Conservation (phyloP, 2,329 filamentous ascomycete genomes). For the Exophiala spinifera region DNA sequence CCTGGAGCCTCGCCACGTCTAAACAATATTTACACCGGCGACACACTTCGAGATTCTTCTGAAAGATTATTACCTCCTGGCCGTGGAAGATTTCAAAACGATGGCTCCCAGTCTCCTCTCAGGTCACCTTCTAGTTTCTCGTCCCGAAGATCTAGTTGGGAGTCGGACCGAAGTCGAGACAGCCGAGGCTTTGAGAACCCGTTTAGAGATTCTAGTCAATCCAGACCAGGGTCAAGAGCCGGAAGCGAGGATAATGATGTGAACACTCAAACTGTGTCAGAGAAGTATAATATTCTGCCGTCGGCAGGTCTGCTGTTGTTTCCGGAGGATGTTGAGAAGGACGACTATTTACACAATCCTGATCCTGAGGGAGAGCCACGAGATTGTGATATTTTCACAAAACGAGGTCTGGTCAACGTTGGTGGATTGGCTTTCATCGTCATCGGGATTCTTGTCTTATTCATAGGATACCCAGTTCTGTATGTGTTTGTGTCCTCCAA, state of each 20-base stretch:
- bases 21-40: conserved; percentile 29
- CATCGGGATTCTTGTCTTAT: conserved; percentile 60
- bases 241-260: conserved; percentile 64
- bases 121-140: conserved; percentile 52
- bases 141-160: conserved; percentile 64
- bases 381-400: conserved; percentile 64
- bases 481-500: conserved; percentile 42
- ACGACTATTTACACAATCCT: conserved; percentile 69
- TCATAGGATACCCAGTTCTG: conserved; percentile 69
- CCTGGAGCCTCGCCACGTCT: conserved; percentile 14
- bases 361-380: conserved; percentile 61
- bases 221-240: conserved; percentile 46
- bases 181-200: conserved; percentile 52
- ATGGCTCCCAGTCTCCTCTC: conserved; percentile 44
- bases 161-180: conserved; percentile 57
- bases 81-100: conserved; percentile 42
- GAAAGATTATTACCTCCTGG: conserved; percentile 29
- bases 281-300: conserved; percentile 70
- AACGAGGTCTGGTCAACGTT: conserved; percentile 61
- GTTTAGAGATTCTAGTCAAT: conserved; percentile 60
- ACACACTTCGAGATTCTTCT: conserved; percentile 22
- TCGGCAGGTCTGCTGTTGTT: conserved; percentile 65
- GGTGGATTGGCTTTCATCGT: conserved; percentile 60
- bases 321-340: conserved; percentile 70
- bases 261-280: conserved; percentile 69